These are phyloP conservation scores for Eucalyptus tenuipes DNA, from an alignment of 345 rosid species.

Conservation along the genomic window DNA sequence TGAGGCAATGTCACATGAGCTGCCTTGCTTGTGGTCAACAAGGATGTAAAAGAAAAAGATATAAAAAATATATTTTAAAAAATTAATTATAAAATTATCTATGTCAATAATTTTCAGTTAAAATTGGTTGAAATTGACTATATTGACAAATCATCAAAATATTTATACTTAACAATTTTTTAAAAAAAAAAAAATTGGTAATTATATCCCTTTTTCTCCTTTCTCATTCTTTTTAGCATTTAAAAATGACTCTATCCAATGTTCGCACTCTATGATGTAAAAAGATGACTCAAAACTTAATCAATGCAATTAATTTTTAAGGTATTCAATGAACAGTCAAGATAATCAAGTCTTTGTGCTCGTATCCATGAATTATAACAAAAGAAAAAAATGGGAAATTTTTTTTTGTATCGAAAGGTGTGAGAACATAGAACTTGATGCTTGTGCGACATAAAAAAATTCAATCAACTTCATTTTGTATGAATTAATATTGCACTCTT, in stretches of 20 bases:
- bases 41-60: no score
- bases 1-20: no score
- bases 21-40: no score
- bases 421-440: background rate
- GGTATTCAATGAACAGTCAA: background rate
- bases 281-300: background rate
- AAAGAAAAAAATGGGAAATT: background rate
- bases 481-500: background rate
- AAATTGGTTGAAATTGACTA: rapidly evolving
- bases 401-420: background rate
- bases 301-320: no score
- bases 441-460: background rate
- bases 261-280: background rate
- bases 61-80: no score
- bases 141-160: no score
- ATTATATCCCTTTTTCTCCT: no score
- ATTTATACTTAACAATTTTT: no score
- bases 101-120: rapidly evolving
- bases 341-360: background rate
- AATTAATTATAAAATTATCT: no score
- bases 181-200: no score
- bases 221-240: no score
- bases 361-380: background rate
- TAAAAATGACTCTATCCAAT: background rate
- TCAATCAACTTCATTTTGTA: background rate